Conservation (phyloP, 2,329 filamentous ascomycete genomes). For the Tolypocladium pustulatum region DNA sequence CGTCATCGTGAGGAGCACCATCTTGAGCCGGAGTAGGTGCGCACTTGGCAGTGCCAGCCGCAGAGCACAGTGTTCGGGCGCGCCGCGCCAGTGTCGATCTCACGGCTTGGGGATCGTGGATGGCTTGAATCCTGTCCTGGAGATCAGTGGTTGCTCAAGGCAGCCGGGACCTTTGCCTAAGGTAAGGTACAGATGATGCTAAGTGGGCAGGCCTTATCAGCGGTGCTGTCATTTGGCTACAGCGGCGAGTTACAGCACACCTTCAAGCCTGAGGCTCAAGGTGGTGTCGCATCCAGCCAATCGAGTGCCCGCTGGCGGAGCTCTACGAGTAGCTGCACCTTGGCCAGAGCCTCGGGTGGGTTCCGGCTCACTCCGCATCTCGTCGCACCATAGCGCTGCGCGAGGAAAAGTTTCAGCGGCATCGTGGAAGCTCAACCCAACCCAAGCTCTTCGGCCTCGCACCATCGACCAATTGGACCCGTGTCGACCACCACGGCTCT, state of each 20-base stretch:
- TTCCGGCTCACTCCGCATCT: constrained; percentile 9
- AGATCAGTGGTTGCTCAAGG: no score
- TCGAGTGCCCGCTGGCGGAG: not conserved
- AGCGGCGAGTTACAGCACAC: not conserved
- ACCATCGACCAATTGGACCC: not conserved
- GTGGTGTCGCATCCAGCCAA: not conserved
- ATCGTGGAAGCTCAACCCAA: not conserved
- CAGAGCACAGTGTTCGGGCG: not conserved
- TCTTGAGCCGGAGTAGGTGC: constrained; percentile 19
- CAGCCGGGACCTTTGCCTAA: no score
- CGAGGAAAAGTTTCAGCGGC: constrained; percentile 8
- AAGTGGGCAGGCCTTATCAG: not conserved
- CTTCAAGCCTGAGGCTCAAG: not conserved
- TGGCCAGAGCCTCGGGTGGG: not conserved
- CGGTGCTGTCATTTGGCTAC: not conserved
- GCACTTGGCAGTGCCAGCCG: not conserved
- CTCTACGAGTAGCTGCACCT: not conserved
- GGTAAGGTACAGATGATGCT: not conserved
- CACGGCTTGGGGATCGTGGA: not conserved
- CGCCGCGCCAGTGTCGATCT: not conserved
- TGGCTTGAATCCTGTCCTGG: not conserved
- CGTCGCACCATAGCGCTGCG: not conserved
- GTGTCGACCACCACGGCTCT: not conserved
- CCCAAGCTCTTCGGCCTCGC: not conserved
- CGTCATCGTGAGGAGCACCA: constrained; percentile 75